These are phyloP conservation scores for Ascocoryne sarcoides DNA, from an alignment of 2,329 filamentous ascomycete species.

Conservation along the genomic window DNA sequence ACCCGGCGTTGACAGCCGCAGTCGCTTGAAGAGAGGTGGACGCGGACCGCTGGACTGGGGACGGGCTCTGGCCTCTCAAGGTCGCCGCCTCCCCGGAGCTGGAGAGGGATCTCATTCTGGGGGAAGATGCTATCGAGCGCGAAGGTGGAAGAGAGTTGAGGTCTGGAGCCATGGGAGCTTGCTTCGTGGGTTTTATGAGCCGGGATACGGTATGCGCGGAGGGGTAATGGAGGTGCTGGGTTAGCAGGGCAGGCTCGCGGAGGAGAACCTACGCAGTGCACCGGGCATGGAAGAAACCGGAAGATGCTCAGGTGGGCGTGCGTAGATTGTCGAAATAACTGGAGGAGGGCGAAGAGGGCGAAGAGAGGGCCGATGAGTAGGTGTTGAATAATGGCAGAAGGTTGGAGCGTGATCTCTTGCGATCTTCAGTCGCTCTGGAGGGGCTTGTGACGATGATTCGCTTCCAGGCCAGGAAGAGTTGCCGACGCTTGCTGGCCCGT, in stretches of 20 bases:
- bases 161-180: constrained; percentile 35
- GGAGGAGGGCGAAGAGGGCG: no score
- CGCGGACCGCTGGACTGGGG: constrained; percentile 54
- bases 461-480: no score
- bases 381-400: neutral
- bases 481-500: no score
- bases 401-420: neutral
- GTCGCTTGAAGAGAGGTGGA: constrained; percentile 67
- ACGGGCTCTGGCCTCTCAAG: constrained; percentile 41
- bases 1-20: constrained; percentile 68
- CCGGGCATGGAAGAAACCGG: constrained; percentile 6
- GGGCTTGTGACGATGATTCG: neutral
- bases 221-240: neutral
- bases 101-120: constrained; percentile 33
- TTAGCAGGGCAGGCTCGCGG: constrained; percentile 1
- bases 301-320: neutral
- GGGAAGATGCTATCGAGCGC: constrained; percentile 25
- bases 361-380: no score
- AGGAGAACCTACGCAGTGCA: neutral
- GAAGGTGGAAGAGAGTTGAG: constrained; percentile 51
- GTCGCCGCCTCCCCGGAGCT: constrained; percentile 21
- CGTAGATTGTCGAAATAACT: neutral
- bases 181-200: constrained; percentile 6
- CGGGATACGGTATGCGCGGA: constrained; percentile 1
- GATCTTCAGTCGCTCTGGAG: neutral